Conservation (phyloP, 192 early-diverging fungal genomes). For the Umbelopsis sp. region DNA sequence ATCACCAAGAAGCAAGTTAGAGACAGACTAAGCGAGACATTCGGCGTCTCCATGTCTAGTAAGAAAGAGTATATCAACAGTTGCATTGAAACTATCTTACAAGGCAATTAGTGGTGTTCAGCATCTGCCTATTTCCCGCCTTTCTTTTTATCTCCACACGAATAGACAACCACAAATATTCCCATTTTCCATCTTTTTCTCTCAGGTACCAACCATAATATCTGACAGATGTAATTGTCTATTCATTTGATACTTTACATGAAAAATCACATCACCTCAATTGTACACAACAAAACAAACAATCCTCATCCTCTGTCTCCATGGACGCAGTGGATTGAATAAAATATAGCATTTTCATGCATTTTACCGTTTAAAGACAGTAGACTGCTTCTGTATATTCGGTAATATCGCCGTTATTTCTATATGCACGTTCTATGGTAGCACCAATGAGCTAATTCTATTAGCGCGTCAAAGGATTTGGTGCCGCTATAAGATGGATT, state of each 20-base stretch:
- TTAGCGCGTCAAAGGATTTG: background rate
- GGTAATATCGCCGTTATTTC: background rate
- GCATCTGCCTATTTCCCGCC: background rate
- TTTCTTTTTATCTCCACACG: background rate
- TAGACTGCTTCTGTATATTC: background rate
- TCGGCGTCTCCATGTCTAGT: constrained; percentile 82
- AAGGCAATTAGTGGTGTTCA: constrained; percentile 17
- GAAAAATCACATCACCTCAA: background rate
- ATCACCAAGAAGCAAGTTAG: constrained; percentile 91
- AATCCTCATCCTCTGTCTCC: background rate
- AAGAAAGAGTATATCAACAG: constrained; percentile 88
- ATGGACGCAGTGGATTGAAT: background rate
- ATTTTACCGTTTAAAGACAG: background rate
- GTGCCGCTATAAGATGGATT: constrained; percentile 1
- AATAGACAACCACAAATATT: constrained; percentile 1
- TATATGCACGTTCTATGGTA: constrained; percentile 4
- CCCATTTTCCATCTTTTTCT: background rate
- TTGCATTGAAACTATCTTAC: constrained; percentile 74
- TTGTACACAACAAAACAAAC: constrained; percentile 18
- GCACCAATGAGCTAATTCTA: background rate
- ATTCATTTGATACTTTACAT: background rate
- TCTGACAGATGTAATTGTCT: background rate
- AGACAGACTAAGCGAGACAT: constrained; percentile 64
- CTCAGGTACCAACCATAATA: background rate
- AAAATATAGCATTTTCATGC: constrained; percentile 11